Evolutionary conservation across 2,329 filamentous ascomycete species (phyloP), one percentile per base, ranked within the genome.

Genomic region (Penicillium hesseltinei): DNA sequence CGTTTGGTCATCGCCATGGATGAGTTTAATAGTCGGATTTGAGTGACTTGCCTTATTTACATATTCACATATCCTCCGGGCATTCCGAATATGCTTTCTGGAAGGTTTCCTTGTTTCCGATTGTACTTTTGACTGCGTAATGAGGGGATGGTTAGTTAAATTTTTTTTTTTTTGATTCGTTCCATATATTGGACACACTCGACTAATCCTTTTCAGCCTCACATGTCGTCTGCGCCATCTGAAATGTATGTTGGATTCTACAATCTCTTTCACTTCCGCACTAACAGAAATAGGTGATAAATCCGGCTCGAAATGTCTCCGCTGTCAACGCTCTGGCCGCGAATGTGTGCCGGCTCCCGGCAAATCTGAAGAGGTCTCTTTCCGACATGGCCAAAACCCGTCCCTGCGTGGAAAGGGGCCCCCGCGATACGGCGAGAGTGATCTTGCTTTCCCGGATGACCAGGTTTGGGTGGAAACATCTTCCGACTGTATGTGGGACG

Each of bases 171-270:
- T 36, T 9, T 42, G 19, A 44, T 49, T 42, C 15, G 15, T 27
- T 15, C 27, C 17, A 19, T 19, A 13, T 5, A 44, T 50, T 42
- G 31, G 17, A 38, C 47, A 33, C 31, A 33, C 29, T 35, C 46
- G 27, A 31, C 64, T 66, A 60, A 66, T 35, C 4, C 31, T 29
- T 38, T 44, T 49, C 33, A 73, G 71, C 66, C 71, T 73, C 59
- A 73, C 71, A 25, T 73, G 71, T 66, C 71, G 71, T 63, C 65
- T 72, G 66, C 71, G 71, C 68, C 71, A 73, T 71, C 60, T 73
- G 60, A 73, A 72, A 72, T 73, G 71, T 73, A 68, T 44, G 46
- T 51, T 1, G 10, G 2, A 6, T 43, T n/a, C 15, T 17, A 19
- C 8, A 23, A 17, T 27, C 21, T 31, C 15, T 15, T 15, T 10